phyloP scores from a whole-genome alignment of 495 filamentous ascomycete genomes.

The Xeromyces bisporus region DNA sequence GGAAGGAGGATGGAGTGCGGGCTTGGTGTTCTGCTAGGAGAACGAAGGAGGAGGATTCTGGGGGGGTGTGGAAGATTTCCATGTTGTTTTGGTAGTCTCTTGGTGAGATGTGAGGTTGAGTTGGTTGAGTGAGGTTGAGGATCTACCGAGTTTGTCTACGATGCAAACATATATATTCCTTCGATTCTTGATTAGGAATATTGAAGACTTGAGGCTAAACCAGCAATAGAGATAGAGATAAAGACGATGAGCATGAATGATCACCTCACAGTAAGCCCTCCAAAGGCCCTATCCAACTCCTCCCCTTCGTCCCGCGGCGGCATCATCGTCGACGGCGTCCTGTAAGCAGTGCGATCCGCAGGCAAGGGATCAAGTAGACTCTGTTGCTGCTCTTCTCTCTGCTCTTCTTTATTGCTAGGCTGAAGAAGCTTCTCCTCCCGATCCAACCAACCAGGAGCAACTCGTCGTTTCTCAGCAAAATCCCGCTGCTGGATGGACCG shows the following conservation, averaged over 20 bases:
- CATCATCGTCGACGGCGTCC: conserved; percentile 30
- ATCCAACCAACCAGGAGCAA: conserved; percentile 91
- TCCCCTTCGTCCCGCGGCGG: conserved; percentile 45
- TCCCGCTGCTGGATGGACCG: conserved; percentile 55
- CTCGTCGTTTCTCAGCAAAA: conserved; percentile 74
- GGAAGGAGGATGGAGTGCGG: conserved; percentile 72
- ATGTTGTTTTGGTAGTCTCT: conserved; percentile 18
- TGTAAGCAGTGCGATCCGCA: conserved; percentile 20
- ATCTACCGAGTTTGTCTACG: background rate
- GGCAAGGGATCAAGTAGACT: conserved; percentile 32
- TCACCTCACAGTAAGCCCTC: conserved; percentile 40
- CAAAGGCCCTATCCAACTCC: conserved; percentile 82
- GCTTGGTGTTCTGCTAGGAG: conserved; percentile 64
- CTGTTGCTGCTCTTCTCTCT: conserved; percentile 8
- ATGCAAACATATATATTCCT: background rate
- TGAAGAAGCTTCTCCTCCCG: conserved; percentile 70
- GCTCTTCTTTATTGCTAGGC: conserved; percentile 27
- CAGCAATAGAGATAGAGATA: too few species aligned
- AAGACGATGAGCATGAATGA: background rate
- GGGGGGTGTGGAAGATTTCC: conserved; percentile 33
- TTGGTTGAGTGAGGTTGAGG: background rate
- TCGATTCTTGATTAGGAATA: too few species aligned
- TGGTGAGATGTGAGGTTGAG: conserved; percentile 1
- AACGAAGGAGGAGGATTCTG: conserved; percentile 42
- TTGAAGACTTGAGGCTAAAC: too few species aligned